Evolutionary conservation across 179 eudicot species (phyloP), one percentile per base, ranked within the genome.

Genomic region (Vitellaria paradoxa): DNA sequence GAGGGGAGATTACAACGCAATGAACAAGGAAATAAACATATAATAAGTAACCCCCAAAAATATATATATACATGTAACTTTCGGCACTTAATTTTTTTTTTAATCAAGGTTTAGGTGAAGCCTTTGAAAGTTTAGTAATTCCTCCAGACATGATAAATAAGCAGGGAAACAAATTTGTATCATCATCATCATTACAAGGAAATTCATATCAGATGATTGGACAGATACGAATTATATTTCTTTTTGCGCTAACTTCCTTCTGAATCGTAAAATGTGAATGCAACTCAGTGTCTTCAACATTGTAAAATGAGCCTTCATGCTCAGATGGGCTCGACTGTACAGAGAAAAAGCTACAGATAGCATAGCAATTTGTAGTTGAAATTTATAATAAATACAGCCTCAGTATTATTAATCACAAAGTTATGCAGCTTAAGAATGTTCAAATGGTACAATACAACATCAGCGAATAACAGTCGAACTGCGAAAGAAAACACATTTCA

Each of bases 381-480:
- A 47, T 63, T 63, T 12, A 75, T 65, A 65, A 13, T 49, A 7
- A 14, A 64, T 10, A 24, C 70, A 65, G 9, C 61, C 46, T 24
- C 70, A 14, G 26, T 24, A 40, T 64, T 62, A 64, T 17, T 60
- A 17, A 75, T 30, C 18, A 18, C 46, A 26, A 18, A n/a, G 17
- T 49, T 24, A 52, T 20, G 77, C 42, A 64, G 47, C 57, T 60
- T 45, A 18, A 75, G 24, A 75, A 40, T 62, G 6, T 59, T 45
- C 9, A 60, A n/a, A 13, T 60, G 17, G 46, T 46, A 62, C 24
- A 26, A 15, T 37, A 49, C 77, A 75, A 62, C 17, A 64, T 75
- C 47, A 76, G 21, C 37, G 37, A n/a, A 65, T 66, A 24, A 2
- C 20, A 11, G 45, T 11, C 49, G 65, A 56, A 65, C 7, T 66